Percentiles rank a stretch among this genome's conserved stretches.
phyloP scores from a whole-genome alignment of 2,329 filamentous ascomycete genomes.

The Sporothrix humicola region DNA sequence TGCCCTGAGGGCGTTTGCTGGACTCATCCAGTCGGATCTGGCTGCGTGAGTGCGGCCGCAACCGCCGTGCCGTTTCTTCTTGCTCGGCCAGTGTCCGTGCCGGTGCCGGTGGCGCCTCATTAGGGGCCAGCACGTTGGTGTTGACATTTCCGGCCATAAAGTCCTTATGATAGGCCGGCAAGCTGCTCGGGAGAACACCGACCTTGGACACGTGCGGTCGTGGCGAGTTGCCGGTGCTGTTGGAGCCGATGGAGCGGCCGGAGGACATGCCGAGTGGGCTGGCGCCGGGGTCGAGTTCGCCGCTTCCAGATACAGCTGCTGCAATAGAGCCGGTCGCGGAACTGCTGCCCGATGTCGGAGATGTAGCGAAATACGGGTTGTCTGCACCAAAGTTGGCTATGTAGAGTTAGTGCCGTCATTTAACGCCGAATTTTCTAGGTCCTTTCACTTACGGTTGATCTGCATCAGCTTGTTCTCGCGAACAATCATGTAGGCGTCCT shows the following conservation, averaged over 20 bases:
- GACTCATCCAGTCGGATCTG: slow-evolving; percentile 71
- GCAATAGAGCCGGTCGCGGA: slow-evolving; percentile 63
- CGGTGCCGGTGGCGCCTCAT: slow-evolving; percentile 57
- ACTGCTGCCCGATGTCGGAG: slow-evolving; percentile 57
- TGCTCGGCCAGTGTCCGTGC: slow-evolving; percentile 73
- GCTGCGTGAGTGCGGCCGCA: slow-evolving; percentile 84
- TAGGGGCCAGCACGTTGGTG: slow-evolving; percentile 52
- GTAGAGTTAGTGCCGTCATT: slow-evolving; percentile 21
- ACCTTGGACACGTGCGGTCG: slow-evolving; percentile 79
- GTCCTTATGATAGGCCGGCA: slow-evolving; percentile 88
- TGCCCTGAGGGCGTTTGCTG: slow-evolving; percentile 63
- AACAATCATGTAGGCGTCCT: slow-evolving; percentile 98
- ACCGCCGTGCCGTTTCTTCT: slow-evolving; percentile 76
- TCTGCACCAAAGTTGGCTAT: slow-evolving; percentile 53
- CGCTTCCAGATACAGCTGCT: slow-evolving; percentile 50
- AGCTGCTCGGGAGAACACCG: slow-evolving; percentile 85
- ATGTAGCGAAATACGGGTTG: slow-evolving; percentile 52
- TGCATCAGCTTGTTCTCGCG: slow-evolving; percentile 98
- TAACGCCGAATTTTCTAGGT: no score
- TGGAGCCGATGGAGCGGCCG: slow-evolving; percentile 59
- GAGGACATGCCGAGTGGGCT: slow-evolving; percentile 63
- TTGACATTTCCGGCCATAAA: slow-evolving; percentile 70
- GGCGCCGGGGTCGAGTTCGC: slow-evolving; percentile 47
- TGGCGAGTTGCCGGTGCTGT: slow-evolving; percentile 53
- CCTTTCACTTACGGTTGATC: slow-evolving; percentile 75